phyloP scores from a whole-genome alignment of 73 alveolate genomes.

The Blepharisma stoltei region DNA sequence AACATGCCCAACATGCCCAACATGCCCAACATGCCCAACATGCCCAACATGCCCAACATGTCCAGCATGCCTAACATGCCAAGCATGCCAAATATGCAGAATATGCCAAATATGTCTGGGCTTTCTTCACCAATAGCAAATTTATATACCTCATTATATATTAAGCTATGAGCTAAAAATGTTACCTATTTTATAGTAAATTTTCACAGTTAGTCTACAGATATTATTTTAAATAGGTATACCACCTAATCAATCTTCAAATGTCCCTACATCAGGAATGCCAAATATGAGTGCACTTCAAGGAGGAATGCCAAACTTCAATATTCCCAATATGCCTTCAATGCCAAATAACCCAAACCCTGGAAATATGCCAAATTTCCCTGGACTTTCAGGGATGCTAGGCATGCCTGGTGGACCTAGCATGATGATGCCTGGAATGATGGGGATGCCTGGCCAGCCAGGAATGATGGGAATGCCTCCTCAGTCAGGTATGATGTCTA shows the following conservation, averaged over 20 bases:
- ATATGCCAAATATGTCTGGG: constrained; percentile 21
- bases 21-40: neutral
- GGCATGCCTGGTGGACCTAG: neutral
- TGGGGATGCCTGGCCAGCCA: constrained; percentile 18
- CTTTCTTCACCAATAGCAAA: neutral
- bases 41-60: neutral
- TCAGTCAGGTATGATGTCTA: neutral
- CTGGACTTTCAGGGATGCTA: neutral
- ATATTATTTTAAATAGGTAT: no score
- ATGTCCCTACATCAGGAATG: no score
- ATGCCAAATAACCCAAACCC: no score
- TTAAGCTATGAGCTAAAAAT: no score
- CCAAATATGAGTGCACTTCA: neutral
- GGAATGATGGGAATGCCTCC: constrained; percentile 6
- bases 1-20: constrained; percentile 25
- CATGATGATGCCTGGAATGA: constrained; percentile 25
- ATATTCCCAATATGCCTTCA: no score
- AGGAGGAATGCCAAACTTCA: no score
- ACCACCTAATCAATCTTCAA: no score
- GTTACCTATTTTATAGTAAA: no score
- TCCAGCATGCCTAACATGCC: constrained; percentile 11
- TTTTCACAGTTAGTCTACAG: no score
- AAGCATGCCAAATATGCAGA: neutral
- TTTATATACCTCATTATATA: no score
- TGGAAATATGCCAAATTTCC: no score